Base-by-base conservation (phyloP, 1,284 basidiomycete genomes). In the Cryptococcus sp. region DNA sequence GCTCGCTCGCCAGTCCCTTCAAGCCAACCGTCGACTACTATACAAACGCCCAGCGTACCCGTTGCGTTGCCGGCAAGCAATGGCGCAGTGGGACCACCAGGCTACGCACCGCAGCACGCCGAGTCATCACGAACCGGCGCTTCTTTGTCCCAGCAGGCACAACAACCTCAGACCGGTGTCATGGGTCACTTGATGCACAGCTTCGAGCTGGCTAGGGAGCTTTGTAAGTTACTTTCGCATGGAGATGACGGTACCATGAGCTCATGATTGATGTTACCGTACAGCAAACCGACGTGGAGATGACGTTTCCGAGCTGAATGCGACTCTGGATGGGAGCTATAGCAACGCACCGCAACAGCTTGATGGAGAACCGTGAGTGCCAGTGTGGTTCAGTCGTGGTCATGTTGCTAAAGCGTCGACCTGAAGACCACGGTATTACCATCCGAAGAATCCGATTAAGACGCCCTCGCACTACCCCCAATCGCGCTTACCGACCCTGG, bases 381-480 rank as follows among this genome's bases (percentile, higher is more conserved):
- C 31, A 19, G 38, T 1, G 17, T 13, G 25, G 5, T 47, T 23
- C 6, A 23, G n/a, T 16, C 41, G 19, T 40, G 23, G 38, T 13
- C 16, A 23, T 15, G 7, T 23, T 22, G 10, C 31, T 19, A n/a
- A 25, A 23, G 47, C 50, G 52, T 38, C 57, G 41, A 13, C 69
- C 41, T 53, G 52, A 35, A 94, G 93, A 80, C 92, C 93, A 44
- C 91, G 93, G 72, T 97, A 99, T 80, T 99, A 99, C 75, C 88
- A 94, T 31, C 93, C 96, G 17, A 86, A 90, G 69, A 95, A 95
- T 77, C 92, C 93, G 8, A 92, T 88, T 81, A 87, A 85, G 67
- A 93, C 95, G 27, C 89, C 95, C n/a, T 81, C 86, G 20, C 97
- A 96, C 80, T 99, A 99, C 78, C 94, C 96, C 44, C 96, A 99